Conservation (phyloP, 2,329 filamentous ascomycete species). For the Aspergillus ruber region DNA sequence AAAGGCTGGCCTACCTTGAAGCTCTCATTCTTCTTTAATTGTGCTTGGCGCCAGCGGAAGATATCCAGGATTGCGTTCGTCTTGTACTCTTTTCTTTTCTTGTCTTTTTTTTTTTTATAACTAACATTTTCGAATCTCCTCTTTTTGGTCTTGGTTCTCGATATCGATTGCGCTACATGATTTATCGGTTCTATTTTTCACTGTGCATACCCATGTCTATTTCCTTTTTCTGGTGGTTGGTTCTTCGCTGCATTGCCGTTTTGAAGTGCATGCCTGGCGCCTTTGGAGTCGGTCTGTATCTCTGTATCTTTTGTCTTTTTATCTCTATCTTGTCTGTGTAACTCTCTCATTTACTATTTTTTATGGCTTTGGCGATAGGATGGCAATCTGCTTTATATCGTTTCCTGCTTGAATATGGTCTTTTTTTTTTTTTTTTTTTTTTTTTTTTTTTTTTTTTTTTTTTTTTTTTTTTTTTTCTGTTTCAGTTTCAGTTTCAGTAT, state of each 20-base stretch:
- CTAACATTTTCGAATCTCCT: not conserved
- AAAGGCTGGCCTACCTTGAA: slow-evolving; percentile 1
- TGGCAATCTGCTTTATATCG: slow-evolving; percentile 1
- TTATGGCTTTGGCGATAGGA: slow-evolving; percentile 5
- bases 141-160: not conserved
- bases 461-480: slow-evolving; percentile 3
- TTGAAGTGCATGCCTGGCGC: slow-evolving; percentile 22
- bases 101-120: not conserved
- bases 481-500: slow-evolving; percentile 2
- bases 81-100: not conserved
- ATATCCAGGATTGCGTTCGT: not conserved
- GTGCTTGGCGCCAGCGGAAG: not conserved
- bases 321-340: slow-evolving; percentile 5
- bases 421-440: slow-evolving; percentile 1
- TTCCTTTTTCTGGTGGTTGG: not conserved
- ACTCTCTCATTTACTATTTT: slow-evolving; percentile 8
- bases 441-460: slow-evolving; percentile 5
- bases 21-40: not conserved
- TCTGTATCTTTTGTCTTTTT: slow-evolving; percentile 6
- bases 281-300: slow-evolving; percentile 16
- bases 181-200: not conserved
- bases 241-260: not conserved
- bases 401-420: slow-evolving; percentile 1
- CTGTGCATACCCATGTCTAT: not conserved
- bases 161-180: not conserved